These are phyloP conservation scores for Friedmanniomyces simplex DNA, from an alignment of 495 filamentous ascomycete genomes.

Conservation along the genomic window DNA sequence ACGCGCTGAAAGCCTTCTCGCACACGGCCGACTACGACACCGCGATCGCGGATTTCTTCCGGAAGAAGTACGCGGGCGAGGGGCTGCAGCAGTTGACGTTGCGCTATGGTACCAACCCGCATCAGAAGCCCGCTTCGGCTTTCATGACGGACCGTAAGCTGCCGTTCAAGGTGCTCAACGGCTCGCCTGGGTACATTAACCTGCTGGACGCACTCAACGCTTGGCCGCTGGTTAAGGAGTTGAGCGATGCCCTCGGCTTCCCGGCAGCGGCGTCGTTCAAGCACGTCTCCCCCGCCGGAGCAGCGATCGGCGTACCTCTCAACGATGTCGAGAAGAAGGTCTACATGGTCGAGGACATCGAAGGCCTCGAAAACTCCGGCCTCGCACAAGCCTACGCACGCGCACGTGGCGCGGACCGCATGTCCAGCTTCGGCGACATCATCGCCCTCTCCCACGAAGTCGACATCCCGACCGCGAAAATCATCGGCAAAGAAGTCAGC, in stretches of 20 bases:
- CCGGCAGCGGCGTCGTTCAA: conserved; percentile 98
- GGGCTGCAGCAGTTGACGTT: conserved; percentile 74
- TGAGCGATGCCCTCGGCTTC: conserved; percentile 72
- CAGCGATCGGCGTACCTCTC: conserved; percentile 81
- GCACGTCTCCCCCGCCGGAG: conserved; percentile 94
- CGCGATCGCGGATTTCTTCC: conserved; percentile 93
- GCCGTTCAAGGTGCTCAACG: conserved; percentile 94
- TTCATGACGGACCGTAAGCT: conserved; percentile 60
- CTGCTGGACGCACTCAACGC: conserved; percentile 92
- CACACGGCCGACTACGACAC: conserved; percentile 97
- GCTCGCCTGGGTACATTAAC: conserved; percentile 92
- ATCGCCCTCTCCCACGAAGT: conserved; percentile 86
- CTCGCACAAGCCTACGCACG: conserved; percentile 93
- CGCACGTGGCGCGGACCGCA: conserved; percentile 87
- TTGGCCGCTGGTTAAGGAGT: conserved; percentile 93
- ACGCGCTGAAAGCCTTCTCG: conserved; percentile 93
- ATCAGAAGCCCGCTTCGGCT: conserved; percentile 90
- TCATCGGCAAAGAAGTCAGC: conserved; percentile 94
- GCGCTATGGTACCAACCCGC: conserved; percentile 92
- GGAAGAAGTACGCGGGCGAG: conserved; percentile 84
- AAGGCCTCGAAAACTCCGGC: conserved; percentile 68
- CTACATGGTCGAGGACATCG: conserved; percentile 95
- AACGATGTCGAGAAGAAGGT: conserved; percentile 84
- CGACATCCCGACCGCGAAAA: conserved; percentile 81
- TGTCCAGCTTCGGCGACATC: conserved; percentile 95